These are phyloP conservation scores for Luzula sylvatica DNA, from an alignment of 176 grass and related monocot genomes.

Conservation along the genomic window DNA sequence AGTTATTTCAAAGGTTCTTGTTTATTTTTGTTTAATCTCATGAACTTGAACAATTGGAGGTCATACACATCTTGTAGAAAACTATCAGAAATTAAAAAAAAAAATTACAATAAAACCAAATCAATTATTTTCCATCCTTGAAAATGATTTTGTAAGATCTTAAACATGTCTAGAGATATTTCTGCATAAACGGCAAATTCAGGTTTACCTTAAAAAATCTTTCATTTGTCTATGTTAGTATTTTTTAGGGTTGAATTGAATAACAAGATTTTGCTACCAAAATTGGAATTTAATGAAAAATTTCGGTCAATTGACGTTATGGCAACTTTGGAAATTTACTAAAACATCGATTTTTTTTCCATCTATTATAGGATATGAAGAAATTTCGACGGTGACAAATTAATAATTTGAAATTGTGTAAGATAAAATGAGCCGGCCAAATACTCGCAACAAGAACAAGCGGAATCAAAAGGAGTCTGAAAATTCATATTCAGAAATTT, in stretches of 20 bases:
- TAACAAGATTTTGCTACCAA: too few species aligned
- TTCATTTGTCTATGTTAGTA: too few species aligned
- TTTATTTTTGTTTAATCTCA: neutral
- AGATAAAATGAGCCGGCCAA: slow-evolving; percentile 59
- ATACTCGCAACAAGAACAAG: slow-evolving; percentile 94
- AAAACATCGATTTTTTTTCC: slow-evolving; percentile 3
- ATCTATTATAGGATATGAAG: neutral
- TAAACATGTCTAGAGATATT: too few species aligned
- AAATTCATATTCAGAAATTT: slow-evolving; percentile 36
- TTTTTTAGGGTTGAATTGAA: too few species aligned
- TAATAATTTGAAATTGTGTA: slow-evolving; percentile 2
- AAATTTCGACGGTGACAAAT: slow-evolving; percentile 11
- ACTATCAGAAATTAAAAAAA: neutral
- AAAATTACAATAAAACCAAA: neutral
- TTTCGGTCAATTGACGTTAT: too few species aligned
- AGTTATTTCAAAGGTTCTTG: neutral
- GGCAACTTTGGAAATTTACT: too few species aligned
- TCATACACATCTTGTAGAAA: neutral
- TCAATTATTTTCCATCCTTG: too few species aligned
- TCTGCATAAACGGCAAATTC: too few species aligned
- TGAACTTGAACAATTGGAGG: neutral
- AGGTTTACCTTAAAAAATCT: too few species aligned
- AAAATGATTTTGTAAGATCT: too few species aligned
- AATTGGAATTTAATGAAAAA: too few species aligned
- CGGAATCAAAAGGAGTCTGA: slow-evolving; percentile 47